Evolutionary conservation across 148 eudicot species (phyloP).

Genomic region (Drosera capensis): DNA sequence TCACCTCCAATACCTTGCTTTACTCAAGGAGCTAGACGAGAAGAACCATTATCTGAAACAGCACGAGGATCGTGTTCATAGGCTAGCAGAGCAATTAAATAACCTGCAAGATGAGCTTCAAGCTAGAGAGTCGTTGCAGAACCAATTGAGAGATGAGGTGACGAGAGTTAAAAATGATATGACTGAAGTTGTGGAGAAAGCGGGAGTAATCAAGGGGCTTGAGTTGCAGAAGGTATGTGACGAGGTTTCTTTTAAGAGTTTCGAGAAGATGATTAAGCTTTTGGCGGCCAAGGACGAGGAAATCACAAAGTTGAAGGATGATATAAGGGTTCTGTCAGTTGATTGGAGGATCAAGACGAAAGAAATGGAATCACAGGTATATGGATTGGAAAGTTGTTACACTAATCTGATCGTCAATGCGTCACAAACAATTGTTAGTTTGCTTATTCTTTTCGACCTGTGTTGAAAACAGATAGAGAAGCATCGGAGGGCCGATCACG

Average conservation of each 20-base stretch:
- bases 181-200: conserved; percentile 54
- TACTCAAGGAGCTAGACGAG: conserved; percentile 53
- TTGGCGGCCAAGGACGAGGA: conserved; percentile 67
- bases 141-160: conserved; percentile 80
- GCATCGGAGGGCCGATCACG: conserved; percentile 70
- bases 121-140: conserved; percentile 67
- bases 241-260: conserved; percentile 68
- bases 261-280: conserved; percentile 65
- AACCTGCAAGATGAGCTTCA: conserved; percentile 65
- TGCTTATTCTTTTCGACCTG: background rate
- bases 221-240: conserved; percentile 64
- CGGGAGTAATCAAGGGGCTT: conserved; percentile 50
- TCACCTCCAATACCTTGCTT: conserved; percentile 49
- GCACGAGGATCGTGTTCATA: conserved; percentile 64
- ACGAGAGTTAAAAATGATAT: conserved; percentile 72
- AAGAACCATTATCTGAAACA: conserved; percentile 59
- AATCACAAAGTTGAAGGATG: conserved; percentile 60
- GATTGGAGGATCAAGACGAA: conserved; percentile 84
- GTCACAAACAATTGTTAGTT: background rate
- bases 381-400: background rate
- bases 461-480: conserved; percentile 46
- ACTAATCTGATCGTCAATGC: background rate
- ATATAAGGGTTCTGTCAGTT: conserved; percentile 59
- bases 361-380: conserved; percentile 83
- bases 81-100: conserved; percentile 63